Conservation (phyloP, 148 eudicot species). For the Cornus florida region DNA sequence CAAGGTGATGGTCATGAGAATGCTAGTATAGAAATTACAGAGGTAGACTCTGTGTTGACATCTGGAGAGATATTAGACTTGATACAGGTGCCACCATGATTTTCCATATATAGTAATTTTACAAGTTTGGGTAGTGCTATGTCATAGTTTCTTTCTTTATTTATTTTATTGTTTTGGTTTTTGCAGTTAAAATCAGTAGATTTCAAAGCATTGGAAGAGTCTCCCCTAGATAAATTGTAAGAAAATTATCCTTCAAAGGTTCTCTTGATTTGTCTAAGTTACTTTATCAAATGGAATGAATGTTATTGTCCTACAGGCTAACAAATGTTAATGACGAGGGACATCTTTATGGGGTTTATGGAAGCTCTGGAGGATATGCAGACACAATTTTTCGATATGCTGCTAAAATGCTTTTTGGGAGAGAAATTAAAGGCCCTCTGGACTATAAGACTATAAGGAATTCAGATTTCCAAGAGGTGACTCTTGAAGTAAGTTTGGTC, state of each 20-base stretch:
- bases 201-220: constrained; percentile 72
- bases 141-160: background rate
- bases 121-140: background rate
- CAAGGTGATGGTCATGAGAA: constrained; percentile 33
- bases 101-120: background rate
- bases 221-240: constrained; percentile 82
- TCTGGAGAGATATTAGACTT: constrained; percentile 93
- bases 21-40: constrained; percentile 37
- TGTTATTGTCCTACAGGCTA: constrained; percentile 40
- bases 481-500: constrained; percentile 67
- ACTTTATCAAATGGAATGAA: background rate
- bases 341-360: constrained; percentile 72
- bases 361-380: constrained; percentile 98
- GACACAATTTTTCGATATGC: constrained; percentile 77
- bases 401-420: constrained; percentile 67
- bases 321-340: constrained; percentile 84
- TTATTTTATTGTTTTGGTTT: constrained; percentile 4
- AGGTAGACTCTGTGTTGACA: constrained; percentile 98
- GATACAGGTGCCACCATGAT: constrained; percentile 52
- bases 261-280: background rate
- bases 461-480: constrained; percentile 84
- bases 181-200: constrained; percentile 79
- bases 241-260: constrained; percentile 12
- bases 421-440: constrained; percentile 66
- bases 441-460: constrained; percentile 67